Evolutionary conservation across 148 eudicot genomes (phyloP).

Genomic region (Cornus florida): DNA sequence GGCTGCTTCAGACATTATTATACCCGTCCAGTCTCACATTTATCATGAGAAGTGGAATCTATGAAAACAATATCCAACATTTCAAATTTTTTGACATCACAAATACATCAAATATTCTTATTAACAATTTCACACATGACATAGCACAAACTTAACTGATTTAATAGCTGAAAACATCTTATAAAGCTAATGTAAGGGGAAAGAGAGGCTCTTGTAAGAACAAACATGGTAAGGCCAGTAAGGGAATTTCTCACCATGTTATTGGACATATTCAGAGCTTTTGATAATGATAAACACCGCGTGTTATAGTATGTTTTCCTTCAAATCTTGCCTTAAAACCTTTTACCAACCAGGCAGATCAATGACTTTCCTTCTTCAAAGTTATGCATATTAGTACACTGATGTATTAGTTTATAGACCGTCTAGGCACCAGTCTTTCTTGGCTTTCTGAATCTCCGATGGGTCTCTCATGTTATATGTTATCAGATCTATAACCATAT

Average conservation of each 20-base stretch:
- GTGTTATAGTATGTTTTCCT: not conserved
- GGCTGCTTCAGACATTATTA: not conserved
- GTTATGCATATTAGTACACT: not conserved
- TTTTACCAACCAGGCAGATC: not conserved
- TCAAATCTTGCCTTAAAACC: not conserved
- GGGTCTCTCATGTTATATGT: not conserved
- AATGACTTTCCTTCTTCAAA: not conserved
- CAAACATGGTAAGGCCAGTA: not conserved
- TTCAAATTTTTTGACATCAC: too few relatives aligned
- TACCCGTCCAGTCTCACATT: not conserved
- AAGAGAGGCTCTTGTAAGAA: not conserved
- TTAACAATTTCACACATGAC: not conserved
- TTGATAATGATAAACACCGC: not conserved
- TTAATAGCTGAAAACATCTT: not conserved
- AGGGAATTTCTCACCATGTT: not conserved
- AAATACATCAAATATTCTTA: not conserved
- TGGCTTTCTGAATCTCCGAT: not conserved
- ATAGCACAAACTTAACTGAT: not conserved
- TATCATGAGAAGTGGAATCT: not conserved
- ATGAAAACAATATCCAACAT: not conserved
- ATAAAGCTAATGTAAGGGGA: not conserved
- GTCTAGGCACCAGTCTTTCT: not conserved
- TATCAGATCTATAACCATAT: not conserved
- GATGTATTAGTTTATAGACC: not conserved
- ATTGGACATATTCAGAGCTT: not conserved